These are phyloP conservation scores for Marasmius sp. DNA, from an alignment of 1,284 basidiomycete genomes.

Conservation along the genomic window DNA sequence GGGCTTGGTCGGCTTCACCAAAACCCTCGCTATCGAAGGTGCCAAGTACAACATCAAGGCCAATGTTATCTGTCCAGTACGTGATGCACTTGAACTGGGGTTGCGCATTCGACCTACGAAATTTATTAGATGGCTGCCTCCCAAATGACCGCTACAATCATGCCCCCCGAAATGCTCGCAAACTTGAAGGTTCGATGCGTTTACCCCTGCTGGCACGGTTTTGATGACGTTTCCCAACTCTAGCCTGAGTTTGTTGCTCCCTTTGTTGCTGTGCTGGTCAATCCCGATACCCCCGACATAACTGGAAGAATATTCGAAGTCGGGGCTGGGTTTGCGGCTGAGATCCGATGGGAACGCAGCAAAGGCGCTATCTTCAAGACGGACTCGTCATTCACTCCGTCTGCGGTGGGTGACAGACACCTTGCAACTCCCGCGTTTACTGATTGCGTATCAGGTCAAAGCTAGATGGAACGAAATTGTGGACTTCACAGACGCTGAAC, in stretches of 20 bases:
- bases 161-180: constrained; percentile 96
- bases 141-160: constrained; percentile 91
- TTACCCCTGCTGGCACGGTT: constrained; percentile 2
- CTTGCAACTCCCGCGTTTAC: constrained; percentile 5
- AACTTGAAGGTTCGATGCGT: constrained; percentile 68
- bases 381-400: constrained; percentile 90
- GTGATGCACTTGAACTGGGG: constrained; percentile 22
- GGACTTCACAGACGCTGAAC: constrained; percentile 77
- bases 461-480: constrained; percentile 80
- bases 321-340: constrained; percentile 91
- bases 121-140: constrained; percentile 82
- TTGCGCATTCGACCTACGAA: not conserved
- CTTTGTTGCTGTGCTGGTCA: constrained; percentile 78
- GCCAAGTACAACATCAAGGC: constrained; percentile 92
- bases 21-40: constrained; percentile 89
- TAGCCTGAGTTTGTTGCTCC: constrained; percentile 94
- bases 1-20: constrained; percentile 89
- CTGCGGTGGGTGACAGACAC: constrained; percentile 61
- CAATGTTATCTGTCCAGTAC: constrained; percentile 87
- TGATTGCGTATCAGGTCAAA: constrained; percentile 54
- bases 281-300: constrained; percentile 81
- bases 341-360: constrained; percentile 92
- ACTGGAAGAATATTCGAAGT: constrained; percentile 91
- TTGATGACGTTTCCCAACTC: constrained; percentile 1
- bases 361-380: constrained; percentile 89